Evolutionary conservation across 176 grass and related monocot species (phyloP), one percentile per base, ranked within the genome.

Genomic region (Chrysopogon serrulatus): DNA sequence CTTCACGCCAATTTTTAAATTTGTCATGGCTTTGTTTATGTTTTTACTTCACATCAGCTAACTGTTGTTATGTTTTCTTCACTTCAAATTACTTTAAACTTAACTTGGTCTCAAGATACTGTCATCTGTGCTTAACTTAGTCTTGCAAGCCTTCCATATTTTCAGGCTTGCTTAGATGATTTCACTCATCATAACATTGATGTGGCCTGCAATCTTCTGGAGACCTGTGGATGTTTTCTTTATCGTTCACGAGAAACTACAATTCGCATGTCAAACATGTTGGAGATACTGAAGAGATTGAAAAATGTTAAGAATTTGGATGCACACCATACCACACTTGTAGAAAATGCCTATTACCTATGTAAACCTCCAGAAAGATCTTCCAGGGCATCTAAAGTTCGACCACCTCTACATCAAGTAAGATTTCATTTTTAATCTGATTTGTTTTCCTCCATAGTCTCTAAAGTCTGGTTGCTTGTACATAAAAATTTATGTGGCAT

Each of bases 141-240:
- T 65, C 71, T 53, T 86, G 66, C 66, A 69, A n/a, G 24, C 21
- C 21, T 72, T 76, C 32, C 7, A 56, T 86, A 66, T 90, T 82
- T 59, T 77, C 84, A 99, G 96, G 91, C 93, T 10, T 99, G 96
- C 66, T 41, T 99, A 78, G 96, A 99, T 87, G 96, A 99, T 87
- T 99, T 99, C 86, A 99, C 86, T 79, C 93, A 99, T 87, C 96
- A 99, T 87, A 99, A 99, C 78, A 99, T 99, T 65, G 96, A 99
- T 87, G 96, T 99, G 57, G 91, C 91, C 41, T 99, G 96, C 90
- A 99, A 94, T 79, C 93, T 99, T 90, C 93, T 99, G 1, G 96
- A 99, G 84, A 96, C 91, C 31, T 99, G 96, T 30, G 96, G 96
- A 5, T 88, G 96, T 2, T 99, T 94, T 87, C 79, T 99, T 49